A percentile compares a stretch with the other conserved stretches of the same genome.
These are phyloP conservation scores for Hebeloma cylindrosporum DNA, from an alignment of 768 basidiomycete species.

Conservation along the genomic window DNA sequence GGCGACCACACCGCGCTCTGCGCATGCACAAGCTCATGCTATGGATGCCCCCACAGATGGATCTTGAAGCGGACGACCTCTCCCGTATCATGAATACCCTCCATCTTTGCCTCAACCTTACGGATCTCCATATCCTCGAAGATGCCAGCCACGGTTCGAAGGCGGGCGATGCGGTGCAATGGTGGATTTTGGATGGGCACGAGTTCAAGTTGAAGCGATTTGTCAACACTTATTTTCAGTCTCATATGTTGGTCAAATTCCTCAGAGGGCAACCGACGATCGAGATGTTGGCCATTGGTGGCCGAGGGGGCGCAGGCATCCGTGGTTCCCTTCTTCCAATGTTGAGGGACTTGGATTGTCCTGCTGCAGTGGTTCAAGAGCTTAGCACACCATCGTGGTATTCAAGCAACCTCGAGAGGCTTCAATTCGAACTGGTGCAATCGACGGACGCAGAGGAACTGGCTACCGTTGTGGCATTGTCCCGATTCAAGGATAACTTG, in stretches of 20 bases:
- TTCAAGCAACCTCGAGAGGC: conserved; percentile 13
- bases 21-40: conserved; percentile 16
- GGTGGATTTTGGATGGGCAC: conserved; percentile 24
- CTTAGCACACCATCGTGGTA: conserved; percentile 16
- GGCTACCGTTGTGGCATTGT: conserved; percentile 21
- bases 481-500: conserved; percentile 13
- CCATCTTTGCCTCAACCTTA: conserved; percentile 15
- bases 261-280: conserved; percentile 15
- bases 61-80: conserved; percentile 20
- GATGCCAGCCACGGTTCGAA: conserved; percentile 6
- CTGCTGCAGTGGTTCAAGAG: conserved; percentile 16
- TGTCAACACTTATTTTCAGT: conserved; percentile 24
- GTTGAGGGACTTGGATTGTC: conserved; percentile 16
- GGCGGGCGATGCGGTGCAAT: conserved; percentile 15
- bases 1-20: conserved; percentile 18
- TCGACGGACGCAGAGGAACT: conserved; percentile 21
- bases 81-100: conserved; percentile 17
- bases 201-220: conserved; percentile 21
- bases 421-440: conserved; percentile 18
- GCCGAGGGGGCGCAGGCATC: conserved; percentile 5
- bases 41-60: conserved; percentile 19
- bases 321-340: conserved; percentile 14
- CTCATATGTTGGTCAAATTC: conserved; percentile 15
- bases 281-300: conserved; percentile 9
- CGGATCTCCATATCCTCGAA: conserved; percentile 16